Base-by-base conservation (phyloP, 805 yeast species). In the Wickerhamomyces subpelliculosus region DNA sequence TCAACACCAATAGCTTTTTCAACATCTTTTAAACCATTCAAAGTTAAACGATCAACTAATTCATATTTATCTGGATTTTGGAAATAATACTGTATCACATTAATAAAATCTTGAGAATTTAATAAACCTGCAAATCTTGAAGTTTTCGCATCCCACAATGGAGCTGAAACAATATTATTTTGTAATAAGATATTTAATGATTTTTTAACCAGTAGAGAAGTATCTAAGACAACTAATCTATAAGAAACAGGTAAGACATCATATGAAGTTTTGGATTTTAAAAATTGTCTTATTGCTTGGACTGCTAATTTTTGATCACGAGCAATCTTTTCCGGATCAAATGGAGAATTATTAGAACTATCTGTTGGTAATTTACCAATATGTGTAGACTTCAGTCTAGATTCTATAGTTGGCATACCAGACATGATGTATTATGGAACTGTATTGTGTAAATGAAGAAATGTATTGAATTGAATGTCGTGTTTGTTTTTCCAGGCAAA, bases 161-260 rank as follows among this genome's bases (percentile, higher is more conserved):
- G 98, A 5, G 97, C 97, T 38, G 95, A 82, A 24, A 93, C 97
- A 53, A 93, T 87, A 57, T 86, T 85, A 60, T 93, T 93, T 57
- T 93, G 97, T 37, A 93, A 68, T 43, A 93, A 64, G 22, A 94
- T 89, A 47, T 87, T 88, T 54, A 93, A 69, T 5, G 96, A 84
- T 57, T 90, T 87, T 62, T 90, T 89, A 27, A 93, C 95, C 40
- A 87, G 65, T 34, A 93, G 67, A 6, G 96, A 78, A 2, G 97
- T 89, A 58, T 93, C 99, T 51, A 93, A 75, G 34, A 93, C 97
- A 39, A 93, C 84, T 52, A 93, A 71, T 50, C 97, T 71, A 60
- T 90, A 93, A 17, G 95, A 82, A 26, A 93, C 97, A 3, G 99
- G 98, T 30, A 93, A 70, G 18, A 93, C 98, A 54, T 93, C 99